Percentiles rank a stretch among this genome's conserved stretches.
These are phyloP conservation scores for Aspergillus sp. DNA, from an alignment of 2,329 filamentous ascomycete species.

Conservation along the genomic window DNA sequence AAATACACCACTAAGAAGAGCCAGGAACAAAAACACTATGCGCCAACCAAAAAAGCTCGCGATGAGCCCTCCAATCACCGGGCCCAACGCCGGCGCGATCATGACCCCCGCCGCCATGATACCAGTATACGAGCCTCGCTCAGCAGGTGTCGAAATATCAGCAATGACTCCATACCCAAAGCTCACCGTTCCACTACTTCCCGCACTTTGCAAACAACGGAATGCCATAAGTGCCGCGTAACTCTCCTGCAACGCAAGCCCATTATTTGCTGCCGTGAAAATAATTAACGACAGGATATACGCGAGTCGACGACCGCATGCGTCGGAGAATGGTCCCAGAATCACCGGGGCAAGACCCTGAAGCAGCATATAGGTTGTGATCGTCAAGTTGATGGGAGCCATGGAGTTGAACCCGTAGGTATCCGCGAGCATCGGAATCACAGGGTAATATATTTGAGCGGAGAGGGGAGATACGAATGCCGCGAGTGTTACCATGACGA, in stretches of 20 bases:
- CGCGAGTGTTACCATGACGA: slow-evolving; percentile 44
- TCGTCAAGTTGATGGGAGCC: slow-evolving; percentile 51
- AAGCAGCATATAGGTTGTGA: slow-evolving; percentile 60
- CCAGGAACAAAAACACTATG: slow-evolving; percentile 72
- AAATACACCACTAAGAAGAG: slow-evolving; percentile 51
- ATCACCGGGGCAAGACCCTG: slow-evolving; percentile 66
- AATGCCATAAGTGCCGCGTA: slow-evolving; percentile 42
- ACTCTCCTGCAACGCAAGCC: slow-evolving; percentile 41
- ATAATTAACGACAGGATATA: slow-evolving; percentile 61
- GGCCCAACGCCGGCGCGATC: slow-evolving; percentile 55
- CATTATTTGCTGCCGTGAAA: slow-evolving; percentile 43
- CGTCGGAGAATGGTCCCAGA: slow-evolving; percentile 66
- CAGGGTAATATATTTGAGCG: slow-evolving; percentile 36
- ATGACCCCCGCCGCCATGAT: slow-evolving; percentile 63
- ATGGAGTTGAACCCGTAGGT: slow-evolving; percentile 44
- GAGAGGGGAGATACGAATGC: slow-evolving; percentile 44
- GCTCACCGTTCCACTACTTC: slow-evolving; percentile 71
- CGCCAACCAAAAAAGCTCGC: slow-evolving; percentile 68
- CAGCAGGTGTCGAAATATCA: slow-evolving; percentile 69
- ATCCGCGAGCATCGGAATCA: slow-evolving; percentile 35
- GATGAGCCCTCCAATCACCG: slow-evolving; percentile 68
- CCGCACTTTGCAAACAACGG: slow-evolving; percentile 43
- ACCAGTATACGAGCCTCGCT: slow-evolving; percentile 75
- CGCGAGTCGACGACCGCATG: slow-evolving; percentile 64
- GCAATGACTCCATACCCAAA: slow-evolving; percentile 73